A percentile compares a stretch with the other conserved stretches of the same genome.
Evolutionary conservation across 1,139 yeast species (phyloP).

Genomic region (Saccharomycopsis hybrid): DNA sequence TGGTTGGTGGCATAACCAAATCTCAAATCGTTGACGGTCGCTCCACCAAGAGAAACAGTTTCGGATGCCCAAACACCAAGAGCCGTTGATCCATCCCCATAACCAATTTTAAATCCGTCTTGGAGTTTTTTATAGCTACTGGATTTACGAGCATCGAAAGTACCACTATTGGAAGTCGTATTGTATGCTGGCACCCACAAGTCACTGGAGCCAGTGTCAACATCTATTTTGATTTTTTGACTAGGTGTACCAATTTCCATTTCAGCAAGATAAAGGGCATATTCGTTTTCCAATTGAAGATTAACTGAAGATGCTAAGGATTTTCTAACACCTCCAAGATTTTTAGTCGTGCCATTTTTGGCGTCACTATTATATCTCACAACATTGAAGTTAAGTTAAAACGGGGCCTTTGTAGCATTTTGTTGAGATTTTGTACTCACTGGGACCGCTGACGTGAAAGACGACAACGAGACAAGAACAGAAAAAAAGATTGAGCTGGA

Average conservation of each 20-base stretch:
- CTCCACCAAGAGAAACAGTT: slow-evolving; percentile 37
- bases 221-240: slow-evolving; percentile 31
- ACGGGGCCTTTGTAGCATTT: not conserved
- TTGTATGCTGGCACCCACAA: slow-evolving; percentile 25
- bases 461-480: slow-evolving; percentile 13
- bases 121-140: slow-evolving; percentile 22
- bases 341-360: not conserved
- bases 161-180: slow-evolving; percentile 9
- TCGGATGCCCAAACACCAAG: slow-evolving; percentile 56
- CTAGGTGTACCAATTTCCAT: slow-evolving; percentile 30
- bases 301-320: slow-evolving; percentile 2
- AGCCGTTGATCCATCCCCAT: slow-evolving; percentile 61
- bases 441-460: slow-evolving; percentile 13
- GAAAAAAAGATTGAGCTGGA: slow-evolving; percentile 12
- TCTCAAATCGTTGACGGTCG: slow-evolving; percentile 35
- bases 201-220: slow-evolving; percentile 46
- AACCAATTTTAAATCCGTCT: slow-evolving; percentile 34
- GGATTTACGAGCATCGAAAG: slow-evolving; percentile 19
- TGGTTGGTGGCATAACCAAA: slow-evolving; percentile 45
- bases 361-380: slow-evolving; percentile 12
- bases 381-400: slow-evolving; percentile 16
- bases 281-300: slow-evolving; percentile 17
- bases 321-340: not conserved
- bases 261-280: slow-evolving; percentile 29
- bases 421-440: slow-evolving; percentile 3